Conservation (phyloP, 192 early-diverging fungal species). For the Coemansia sp. region DNA sequence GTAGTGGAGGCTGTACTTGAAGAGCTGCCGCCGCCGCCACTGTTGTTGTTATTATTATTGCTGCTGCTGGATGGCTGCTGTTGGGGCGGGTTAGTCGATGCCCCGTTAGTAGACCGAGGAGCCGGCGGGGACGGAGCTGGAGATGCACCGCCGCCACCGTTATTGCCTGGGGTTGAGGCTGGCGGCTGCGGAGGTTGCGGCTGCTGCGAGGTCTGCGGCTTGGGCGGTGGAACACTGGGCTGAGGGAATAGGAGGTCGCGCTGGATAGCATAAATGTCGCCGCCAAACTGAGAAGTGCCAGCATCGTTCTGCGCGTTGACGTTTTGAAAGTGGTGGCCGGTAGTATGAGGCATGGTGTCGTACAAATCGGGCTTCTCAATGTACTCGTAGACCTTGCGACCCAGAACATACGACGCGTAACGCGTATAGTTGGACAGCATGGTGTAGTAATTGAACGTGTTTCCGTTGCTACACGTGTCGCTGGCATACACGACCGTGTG, state of each 20-base stretch:
- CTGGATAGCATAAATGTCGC: constrained; percentile 3
- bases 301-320: neutral
- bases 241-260: neutral
- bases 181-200: neutral
- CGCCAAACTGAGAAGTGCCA: constrained; percentile 3
- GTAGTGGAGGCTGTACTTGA: neutral
- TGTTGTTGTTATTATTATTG: neutral
- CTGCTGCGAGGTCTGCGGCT: neutral
- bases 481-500: constrained; percentile 11
- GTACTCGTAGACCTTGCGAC: constrained; percentile 11
- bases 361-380: neutral
- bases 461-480: constrained; percentile 13
- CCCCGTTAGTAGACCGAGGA: neutral
- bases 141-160: neutral
- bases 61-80: neutral
- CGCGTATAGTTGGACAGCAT: constrained; percentile 27
- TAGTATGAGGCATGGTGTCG: neutral
- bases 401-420: constrained; percentile 6
- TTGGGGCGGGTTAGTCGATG: neutral
- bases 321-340: constrained; percentile 8
- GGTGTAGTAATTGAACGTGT: constrained; percentile 20
- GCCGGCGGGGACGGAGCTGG: neutral
- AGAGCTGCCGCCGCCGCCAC: neutral
- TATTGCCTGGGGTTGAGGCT: neutral
- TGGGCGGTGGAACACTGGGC: too few species aligned